Percentiles rank a stretch among this genome's conserved stretches.
phyloP scores from a whole-genome alignment of 345 rosid species.

The Lepidium africanum region DNA sequence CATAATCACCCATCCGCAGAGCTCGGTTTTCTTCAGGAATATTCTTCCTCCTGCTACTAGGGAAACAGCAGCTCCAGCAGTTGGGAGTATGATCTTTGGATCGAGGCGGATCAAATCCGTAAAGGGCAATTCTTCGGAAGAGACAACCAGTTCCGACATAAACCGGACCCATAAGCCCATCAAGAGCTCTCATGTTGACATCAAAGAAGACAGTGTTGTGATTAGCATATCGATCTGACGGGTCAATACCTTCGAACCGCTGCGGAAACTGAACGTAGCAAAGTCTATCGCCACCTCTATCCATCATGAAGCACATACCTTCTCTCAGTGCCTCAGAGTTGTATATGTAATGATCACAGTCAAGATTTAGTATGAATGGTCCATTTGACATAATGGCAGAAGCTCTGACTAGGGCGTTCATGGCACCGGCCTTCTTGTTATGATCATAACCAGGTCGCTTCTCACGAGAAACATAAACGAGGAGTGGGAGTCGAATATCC shows the following conservation, averaged over 20 bases:
- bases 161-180: conserved; percentile 97
- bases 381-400: conserved; percentile 98
- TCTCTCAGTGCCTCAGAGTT: conserved; percentile 90
- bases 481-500: conserved; percentile 92
- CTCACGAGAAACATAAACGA: conserved; percentile 98
- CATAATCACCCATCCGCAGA: conserved; percentile 79
- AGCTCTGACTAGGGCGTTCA: conserved; percentile 97
- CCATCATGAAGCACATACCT: conserved; percentile 99
- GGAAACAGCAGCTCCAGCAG: conserved; percentile 68
- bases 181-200: conserved; percentile 98
- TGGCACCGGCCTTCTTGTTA: conserved; percentile 99
- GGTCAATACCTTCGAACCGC: conserved; percentile 97
- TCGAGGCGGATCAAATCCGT: conserved; percentile 91
- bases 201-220: conserved; percentile 98
- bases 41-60: conserved; percentile 46
- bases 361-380: conserved; percentile 93
- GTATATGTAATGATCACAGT: conserved; percentile 97
- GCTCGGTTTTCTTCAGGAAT: conserved; percentile 70
- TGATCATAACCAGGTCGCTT: conserved; percentile 98
- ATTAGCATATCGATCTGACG: conserved; percentile 96
- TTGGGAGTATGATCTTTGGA: conserved; percentile 57
- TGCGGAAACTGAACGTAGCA: conserved; percentile 98
- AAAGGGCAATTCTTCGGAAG: conserved; percentile 84
- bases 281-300: conserved; percentile 88
- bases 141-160: conserved; percentile 98